These are phyloP conservation scores for Podila epigama DNA, from an alignment of 192 early-diverging fungal species.

Conservation along the genomic window DNA sequence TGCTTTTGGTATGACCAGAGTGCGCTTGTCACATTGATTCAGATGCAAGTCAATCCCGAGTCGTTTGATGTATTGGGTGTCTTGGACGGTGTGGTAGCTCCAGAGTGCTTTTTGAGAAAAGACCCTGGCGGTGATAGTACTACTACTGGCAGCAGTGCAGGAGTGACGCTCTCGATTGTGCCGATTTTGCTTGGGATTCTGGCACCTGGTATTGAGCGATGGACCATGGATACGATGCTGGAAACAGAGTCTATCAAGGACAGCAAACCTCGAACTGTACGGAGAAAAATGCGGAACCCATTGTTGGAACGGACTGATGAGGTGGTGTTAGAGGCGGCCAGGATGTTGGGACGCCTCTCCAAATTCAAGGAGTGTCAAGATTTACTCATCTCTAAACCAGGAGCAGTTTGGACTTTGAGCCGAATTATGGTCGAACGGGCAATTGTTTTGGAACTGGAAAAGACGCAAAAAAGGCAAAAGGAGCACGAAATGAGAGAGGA, in stretches of 20 bases:
- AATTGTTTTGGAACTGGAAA: conserved; percentile 10
- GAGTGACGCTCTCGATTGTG: conserved; percentile 27
- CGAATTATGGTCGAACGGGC: conserved; percentile 42
- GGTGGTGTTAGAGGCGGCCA: conserved; percentile 9
- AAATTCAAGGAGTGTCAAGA: conserved; percentile 26
- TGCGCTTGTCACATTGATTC: conserved; percentile 11
- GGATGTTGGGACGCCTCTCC: conserved; percentile 2
- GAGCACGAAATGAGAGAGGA: neutral
- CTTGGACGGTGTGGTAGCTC: conserved; percentile 9
- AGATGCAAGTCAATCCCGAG: neutral
- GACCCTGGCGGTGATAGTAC: neutral
- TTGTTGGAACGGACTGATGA: conserved; percentile 14
- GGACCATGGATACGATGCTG: conserved; percentile 26
- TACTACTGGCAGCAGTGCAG: no score
- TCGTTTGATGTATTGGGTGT: neutral
- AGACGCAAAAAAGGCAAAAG: neutral
- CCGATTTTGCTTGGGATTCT: conserved; percentile 16
- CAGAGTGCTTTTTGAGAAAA: neutral
- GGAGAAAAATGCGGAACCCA: conserved; percentile 4
- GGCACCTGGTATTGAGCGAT: conserved; percentile 8
- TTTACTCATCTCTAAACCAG: conserved; percentile 20
- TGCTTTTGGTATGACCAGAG: conserved; percentile 30
- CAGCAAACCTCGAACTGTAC: neutral
- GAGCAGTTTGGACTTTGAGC: conserved; percentile 30
- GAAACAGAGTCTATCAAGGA: neutral